A percentile compares a stretch with the other conserved stretches of the same genome.
These are phyloP conservation scores for Citrus mangshanensis DNA, from an alignment of 345 rosid species.

Conservation along the genomic window DNA sequence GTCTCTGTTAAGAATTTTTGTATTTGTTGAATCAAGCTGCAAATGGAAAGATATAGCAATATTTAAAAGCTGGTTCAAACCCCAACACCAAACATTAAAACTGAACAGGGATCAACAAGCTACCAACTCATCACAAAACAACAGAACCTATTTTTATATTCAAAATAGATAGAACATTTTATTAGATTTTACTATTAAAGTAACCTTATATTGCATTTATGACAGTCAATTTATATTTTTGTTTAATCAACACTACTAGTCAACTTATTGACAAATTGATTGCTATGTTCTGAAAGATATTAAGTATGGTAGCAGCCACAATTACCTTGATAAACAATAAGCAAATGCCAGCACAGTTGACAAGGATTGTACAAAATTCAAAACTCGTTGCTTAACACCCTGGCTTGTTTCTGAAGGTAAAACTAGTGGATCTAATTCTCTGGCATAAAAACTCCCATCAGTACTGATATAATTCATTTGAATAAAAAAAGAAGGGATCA, in stretches of 20 bases:
- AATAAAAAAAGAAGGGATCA: neutral
- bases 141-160: neutral
- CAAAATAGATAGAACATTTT: neutral
- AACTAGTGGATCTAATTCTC: conserved; percentile 75
- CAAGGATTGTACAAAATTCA: conserved; percentile 64
- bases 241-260: neutral
- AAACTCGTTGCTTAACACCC: conserved; percentile 77
- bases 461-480: conserved; percentile 8
- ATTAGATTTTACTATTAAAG: neutral
- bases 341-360: conserved; percentile 85
- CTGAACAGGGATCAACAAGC: neutral
- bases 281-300: neutral
- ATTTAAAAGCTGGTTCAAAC: conserved; percentile 10
- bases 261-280: neutral
- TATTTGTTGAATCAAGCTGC: conserved; percentile 75
- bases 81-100: conserved; percentile 9
- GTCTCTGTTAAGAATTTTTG: conserved; percentile 59
- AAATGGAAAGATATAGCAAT: conserved; percentile 4
- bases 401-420: conserved; percentile 76
- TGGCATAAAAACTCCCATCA: conserved; percentile 34
- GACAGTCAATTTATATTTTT: neutral
- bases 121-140: neutral
- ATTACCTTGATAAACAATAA: conserved; percentile 82
- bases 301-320: conserved; percentile 2
- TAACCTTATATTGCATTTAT: neutral